Evolutionary conservation across 2,329 filamentous ascomycete species (phyloP), one percentile per base, ranked within the genome.

Genomic region (Colletotrichum tamarilloi): DNA sequence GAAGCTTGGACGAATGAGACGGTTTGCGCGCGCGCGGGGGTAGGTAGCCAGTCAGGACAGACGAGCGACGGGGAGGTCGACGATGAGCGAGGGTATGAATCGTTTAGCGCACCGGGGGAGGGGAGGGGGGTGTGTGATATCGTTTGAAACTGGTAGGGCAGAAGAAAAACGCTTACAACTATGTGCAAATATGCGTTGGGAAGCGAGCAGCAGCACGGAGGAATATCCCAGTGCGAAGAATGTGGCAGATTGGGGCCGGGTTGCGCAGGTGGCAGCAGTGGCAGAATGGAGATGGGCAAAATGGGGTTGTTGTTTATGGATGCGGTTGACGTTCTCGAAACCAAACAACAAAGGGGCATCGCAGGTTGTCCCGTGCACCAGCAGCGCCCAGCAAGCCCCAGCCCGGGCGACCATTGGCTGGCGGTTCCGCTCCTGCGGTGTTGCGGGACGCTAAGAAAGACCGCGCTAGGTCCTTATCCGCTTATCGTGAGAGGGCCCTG

Each of bases 321-420:
- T 68, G 71, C 62, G 56, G 56, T 60, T 52, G 67, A 60, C 59
- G 67, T 38, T 24, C 11, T 28, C 35, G 19, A 57, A 57, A 42
- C 32, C 67, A 73, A 59, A 68, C 59, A 55, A 71, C 71, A 73
- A 60, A 66, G 56, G 71, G 65, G 69, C 56, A 72, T 64, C 65
- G 64, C 53, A 72, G 46, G 62, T 70, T 73, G 62, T 57, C 70
- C 71, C 71, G 71, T 71, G 71, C 62, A 64, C 71, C 62, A 56
- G 52, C 68, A 38, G 56, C 67, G 19, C 9, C 38, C 38, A 42
- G 38, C 38, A 42, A 42, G 38, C 38, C 38, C 49, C 66, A 62
- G 67, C 35, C 62, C 42, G 42, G 53, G 53, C 60, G 65, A 12
- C 26, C 32, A 73, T 68, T 73, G 60, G 71, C 49, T 19, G 38